These are phyloP conservation scores for Suillus paluster DNA, from an alignment of 768 basidiomycete species.

Conservation along the genomic window DNA sequence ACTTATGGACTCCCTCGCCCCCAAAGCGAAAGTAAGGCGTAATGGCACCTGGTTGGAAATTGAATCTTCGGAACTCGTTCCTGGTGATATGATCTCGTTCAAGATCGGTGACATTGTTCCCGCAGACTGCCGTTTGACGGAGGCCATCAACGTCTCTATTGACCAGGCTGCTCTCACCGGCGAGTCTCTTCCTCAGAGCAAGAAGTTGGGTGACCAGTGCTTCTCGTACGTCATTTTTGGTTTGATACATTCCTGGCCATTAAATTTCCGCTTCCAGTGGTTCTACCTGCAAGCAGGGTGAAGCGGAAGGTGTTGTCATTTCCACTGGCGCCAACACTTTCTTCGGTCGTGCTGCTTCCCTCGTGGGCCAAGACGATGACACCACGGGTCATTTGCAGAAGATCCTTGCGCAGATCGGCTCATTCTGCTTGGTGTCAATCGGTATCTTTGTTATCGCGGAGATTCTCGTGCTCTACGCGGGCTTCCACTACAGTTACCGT, in stretches of 20 bases:
- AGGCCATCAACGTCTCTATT: slow-evolving; percentile 96
- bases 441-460: slow-evolving; percentile 95
- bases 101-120: slow-evolving; percentile 99
- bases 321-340: slow-evolving; percentile 98
- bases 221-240: slow-evolving; percentile 79
- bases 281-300: slow-evolving; percentile 98
- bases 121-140: slow-evolving; percentile 95
- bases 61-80: slow-evolving; percentile 87
- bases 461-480: slow-evolving; percentile 92
- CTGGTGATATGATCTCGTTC: slow-evolving; percentile 96
- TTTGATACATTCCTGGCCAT: slow-evolving; percentile 12
- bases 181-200: slow-evolving; percentile 91
- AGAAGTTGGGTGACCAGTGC: slow-evolving; percentile 95
- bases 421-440: slow-evolving; percentile 96
- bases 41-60: slow-evolving; percentile 86
- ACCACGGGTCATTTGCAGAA: slow-evolving; percentile 98
- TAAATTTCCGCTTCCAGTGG: slow-evolving; percentile 53
- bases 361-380: slow-evolving; percentile 97
- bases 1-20: slow-evolving; percentile 98
- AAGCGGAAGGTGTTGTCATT: slow-evolving; percentile 98
- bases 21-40: slow-evolving; percentile 95
- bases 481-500: slow-evolving; percentile 89
- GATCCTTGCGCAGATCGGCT: slow-evolving; percentile 97
- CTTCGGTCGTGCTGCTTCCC: slow-evolving; percentile 97
- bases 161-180: slow-evolving; percentile 98